Base-by-base conservation (phyloP, 768 basidiomycete species). In the Pholiota microspora region DNA sequence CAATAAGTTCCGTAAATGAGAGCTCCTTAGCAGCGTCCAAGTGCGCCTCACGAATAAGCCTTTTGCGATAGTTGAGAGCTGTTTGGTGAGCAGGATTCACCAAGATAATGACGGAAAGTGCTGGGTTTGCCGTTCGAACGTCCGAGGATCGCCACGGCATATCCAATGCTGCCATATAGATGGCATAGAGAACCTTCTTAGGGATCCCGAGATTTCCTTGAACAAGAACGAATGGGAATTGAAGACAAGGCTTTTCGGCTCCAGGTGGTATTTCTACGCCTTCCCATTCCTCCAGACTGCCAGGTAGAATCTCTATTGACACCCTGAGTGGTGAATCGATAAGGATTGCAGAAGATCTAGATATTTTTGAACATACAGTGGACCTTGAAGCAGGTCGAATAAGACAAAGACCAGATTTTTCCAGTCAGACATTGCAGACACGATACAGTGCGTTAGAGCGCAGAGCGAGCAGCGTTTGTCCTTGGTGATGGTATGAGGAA, bases 11-110 rank as follows among this genome's bases (percentile, higher is more conserved):
- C 29, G 76, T 68, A 46, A 78, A 77, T 21, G 53, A 56, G 24
- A 89, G 70, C 58, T 90, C 88, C 29, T 66, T 56, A n/a, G 64
- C 54, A 7, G 74, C 63, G 29, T 75, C 65, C 15, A 83, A 64
- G 4, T 60, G 9, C 1, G 70, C 71, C 2, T 58, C 54, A n/a
- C 62, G 58, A 16, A 87, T 69, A 21, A 87, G 75, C 15, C 64
- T 68, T 62, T 86, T 88, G 31, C 88, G 73, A 4, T 70, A 58
- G 62, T 89, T 87, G 31, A 88, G 68, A 2, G 86, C 86, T 18
- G 86, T 84, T 54, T 83, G 81, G 61, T 89, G 83, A 0, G 83
- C 84, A 28, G 88, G 83, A 67, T 89, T 89, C 32, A 79, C 74
- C 25, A 89, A 72, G 4, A 88, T 63, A n/a, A 89, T 71, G 46